Evolutionary conservation across 108 stramenopile genomes (phyloP).

Genomic region (Cyclotella baltica): DNA sequence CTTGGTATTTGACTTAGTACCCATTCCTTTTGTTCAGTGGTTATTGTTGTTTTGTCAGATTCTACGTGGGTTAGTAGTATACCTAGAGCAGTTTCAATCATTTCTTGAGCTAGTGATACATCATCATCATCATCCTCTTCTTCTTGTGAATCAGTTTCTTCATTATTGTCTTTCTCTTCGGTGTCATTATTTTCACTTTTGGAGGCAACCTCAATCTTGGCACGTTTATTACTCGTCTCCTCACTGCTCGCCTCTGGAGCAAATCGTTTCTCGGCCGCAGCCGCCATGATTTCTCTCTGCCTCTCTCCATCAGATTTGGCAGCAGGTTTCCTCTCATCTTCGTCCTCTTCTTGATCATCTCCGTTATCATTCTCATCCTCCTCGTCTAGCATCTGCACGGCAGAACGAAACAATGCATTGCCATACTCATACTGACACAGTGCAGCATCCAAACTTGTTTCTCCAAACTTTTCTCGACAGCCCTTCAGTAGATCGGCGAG

Average conservation of each 20-base stretch:
- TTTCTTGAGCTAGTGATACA: conserved; percentile 69
- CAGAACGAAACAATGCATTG: conserved; percentile 74
- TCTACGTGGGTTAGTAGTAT: conserved; percentile 60
- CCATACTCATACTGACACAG: conserved; percentile 86
- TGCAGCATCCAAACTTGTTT: conserved; percentile 65
- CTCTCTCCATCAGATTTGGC: conserved; percentile 20
- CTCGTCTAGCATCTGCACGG: neutral
- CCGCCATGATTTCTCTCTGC: conserved; percentile 32
- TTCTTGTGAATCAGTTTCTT: neutral
- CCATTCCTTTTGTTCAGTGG: conserved; percentile 43
- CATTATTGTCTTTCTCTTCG: neutral
- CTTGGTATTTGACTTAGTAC: conserved; percentile 67
- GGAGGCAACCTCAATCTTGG: conserved; percentile 14
- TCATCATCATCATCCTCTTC: conserved; percentile 53
- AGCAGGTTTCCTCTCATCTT: conserved; percentile 4
- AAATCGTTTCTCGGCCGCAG: conserved; percentile 58
- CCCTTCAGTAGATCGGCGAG: conserved; percentile 78
- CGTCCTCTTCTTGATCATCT: conserved; percentile 7
- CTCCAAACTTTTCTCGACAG: conserved; percentile 47
- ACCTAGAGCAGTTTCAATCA: conserved; percentile 79
- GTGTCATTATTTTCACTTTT: neutral
- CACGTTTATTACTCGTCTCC: neutral
- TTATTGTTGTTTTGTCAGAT: neutral
- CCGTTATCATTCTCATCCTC: neutral
- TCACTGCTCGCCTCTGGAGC: neutral